These are phyloP conservation scores for Apophysomyces variabilis DNA, from an alignment of 371 early-diverging fungal genomes.

Conservation along the genomic window DNA sequence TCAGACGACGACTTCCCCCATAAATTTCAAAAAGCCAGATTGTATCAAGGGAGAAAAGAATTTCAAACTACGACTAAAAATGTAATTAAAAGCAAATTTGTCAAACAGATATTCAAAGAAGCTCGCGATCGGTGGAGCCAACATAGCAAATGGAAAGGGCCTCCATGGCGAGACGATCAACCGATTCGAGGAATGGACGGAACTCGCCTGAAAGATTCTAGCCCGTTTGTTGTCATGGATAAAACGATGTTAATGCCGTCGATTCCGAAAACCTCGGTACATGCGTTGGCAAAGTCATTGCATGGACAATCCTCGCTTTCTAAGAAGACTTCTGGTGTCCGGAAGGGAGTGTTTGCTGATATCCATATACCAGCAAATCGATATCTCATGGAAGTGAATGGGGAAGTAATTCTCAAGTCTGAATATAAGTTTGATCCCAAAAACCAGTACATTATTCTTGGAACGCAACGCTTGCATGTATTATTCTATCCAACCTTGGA, in stretches of 20 bases:
- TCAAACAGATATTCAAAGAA: conserved; percentile 16
- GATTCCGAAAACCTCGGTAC: conserved; percentile 9
- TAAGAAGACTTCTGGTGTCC: conserved; percentile 11
- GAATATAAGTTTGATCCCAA: conserved; percentile 65
- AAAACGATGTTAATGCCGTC: conserved; percentile 5
- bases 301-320: not conserved
- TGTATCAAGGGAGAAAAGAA: conserved; percentile 2
- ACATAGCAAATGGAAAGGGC: conserved; percentile 5
- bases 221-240: conserved; percentile 9
- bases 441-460: conserved; percentile 64
- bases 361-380: conserved; percentile 52
- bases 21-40: conserved; percentile 5
- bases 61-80: conserved; percentile 16
- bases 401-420: conserved; percentile 70
- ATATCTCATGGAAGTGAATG: conserved; percentile 77
- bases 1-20: conserved; percentile 6
- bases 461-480: conserved; percentile 71
- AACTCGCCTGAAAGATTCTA: conserved; percentile 1
- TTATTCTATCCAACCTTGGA: conserved; percentile 72
- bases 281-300: not conserved
- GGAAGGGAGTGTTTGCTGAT: conserved; percentile 68
- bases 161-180: not conserved
- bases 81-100: conserved; percentile 26
- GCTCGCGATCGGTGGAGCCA: conserved; percentile 15
- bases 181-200: not conserved